Conservation (phyloP, 2,329 filamentous ascomycete genomes). For the Aspergillus ibericus region DNA sequence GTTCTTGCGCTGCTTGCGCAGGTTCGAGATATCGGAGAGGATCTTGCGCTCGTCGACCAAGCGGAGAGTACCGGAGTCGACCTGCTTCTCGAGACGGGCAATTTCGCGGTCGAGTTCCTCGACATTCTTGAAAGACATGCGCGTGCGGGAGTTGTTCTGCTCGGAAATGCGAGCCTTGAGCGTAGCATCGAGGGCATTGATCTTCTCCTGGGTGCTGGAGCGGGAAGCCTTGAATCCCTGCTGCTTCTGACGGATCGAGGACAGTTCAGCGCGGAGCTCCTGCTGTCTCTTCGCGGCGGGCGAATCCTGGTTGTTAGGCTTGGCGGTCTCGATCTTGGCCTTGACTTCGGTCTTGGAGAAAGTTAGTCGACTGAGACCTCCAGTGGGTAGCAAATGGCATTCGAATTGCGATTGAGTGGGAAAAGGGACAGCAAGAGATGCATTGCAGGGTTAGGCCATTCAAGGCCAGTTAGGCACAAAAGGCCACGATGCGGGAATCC, state of each 20-base stretch:
- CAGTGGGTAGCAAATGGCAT: slow-evolving; percentile 1
- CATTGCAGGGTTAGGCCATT: background rate
- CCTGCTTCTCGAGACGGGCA: slow-evolving; percentile 74
- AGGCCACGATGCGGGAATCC: slow-evolving; percentile 1
- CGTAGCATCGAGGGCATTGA: slow-evolving; percentile 87
- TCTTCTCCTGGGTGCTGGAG: slow-evolving; percentile 76
- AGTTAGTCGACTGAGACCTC: slow-evolving; percentile 18
- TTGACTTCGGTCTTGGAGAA: slow-evolving; percentile 78
- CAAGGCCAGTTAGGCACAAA: background rate
- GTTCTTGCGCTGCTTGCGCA: slow-evolving; percentile 88
- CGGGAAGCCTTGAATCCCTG: slow-evolving; percentile 82
- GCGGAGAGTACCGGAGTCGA: slow-evolving; percentile 88
- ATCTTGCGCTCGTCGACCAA: slow-evolving; percentile 97
- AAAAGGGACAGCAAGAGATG: background rate
- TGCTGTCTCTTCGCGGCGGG: slow-evolving; percentile 79
- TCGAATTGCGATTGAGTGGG: background rate
- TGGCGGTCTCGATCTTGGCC: slow-evolving; percentile 80
- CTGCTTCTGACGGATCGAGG: slow-evolving; percentile 83
- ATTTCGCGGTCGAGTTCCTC: slow-evolving; percentile 89
- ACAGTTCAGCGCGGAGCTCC: slow-evolving; percentile 79
- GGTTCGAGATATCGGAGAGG: slow-evolving; percentile 73
- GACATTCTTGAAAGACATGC: slow-evolving; percentile 79
- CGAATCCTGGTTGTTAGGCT: slow-evolving; percentile 78
- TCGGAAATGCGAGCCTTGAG: slow-evolving; percentile 81
- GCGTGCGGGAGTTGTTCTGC: slow-evolving; percentile 80